phyloP scores from a whole-genome alignment of 75 land plant species.

The Adiantum capillusveneris region DNA sequence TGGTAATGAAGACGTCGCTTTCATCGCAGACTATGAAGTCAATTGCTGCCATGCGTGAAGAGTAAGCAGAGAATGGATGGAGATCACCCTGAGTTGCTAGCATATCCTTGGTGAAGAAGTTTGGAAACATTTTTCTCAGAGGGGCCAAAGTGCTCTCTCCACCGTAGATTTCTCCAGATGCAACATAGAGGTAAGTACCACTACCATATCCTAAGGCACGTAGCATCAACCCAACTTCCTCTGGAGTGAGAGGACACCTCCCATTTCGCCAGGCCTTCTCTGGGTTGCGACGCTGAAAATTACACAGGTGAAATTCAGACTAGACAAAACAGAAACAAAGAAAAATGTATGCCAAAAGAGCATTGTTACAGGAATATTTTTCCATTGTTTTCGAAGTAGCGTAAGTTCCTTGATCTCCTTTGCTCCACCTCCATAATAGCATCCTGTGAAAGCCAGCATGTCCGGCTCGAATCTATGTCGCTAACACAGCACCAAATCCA shows the following conservation, averaged over 20 bases:
- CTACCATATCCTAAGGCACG: constrained; percentile 91
- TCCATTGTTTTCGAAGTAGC: constrained; percentile 85
- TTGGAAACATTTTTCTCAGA: constrained; percentile 79
- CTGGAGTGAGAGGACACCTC: constrained; percentile 90
- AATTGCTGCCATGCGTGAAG: constrained; percentile 94
- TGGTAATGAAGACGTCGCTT: constrained; percentile 91
- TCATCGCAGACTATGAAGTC: constrained; percentile 90
- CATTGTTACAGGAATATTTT: constrained; percentile 64
- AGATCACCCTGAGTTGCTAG: constrained; percentile 62
- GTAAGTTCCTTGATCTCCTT: constrained; percentile 77
- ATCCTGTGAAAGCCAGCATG: constrained; percentile 97
- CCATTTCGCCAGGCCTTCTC: constrained; percentile 90
- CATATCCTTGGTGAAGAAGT: constrained; percentile 76
- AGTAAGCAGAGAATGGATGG: constrained; percentile 53
- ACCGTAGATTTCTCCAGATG: constrained; percentile 91
- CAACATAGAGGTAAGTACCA: constrained; percentile 81
- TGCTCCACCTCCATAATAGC: constrained; percentile 95
- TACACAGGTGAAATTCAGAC: neutral
- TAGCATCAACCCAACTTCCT: constrained; percentile 90
- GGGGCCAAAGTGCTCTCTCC: constrained; percentile 86
- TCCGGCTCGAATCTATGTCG: constrained; percentile 89
- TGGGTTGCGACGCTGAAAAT: constrained; percentile 62
- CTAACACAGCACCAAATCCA: neutral
- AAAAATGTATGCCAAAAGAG: no score
- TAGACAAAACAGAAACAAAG: neutral